phyloP scores from a whole-genome alignment of 2,329 filamentous ascomycete species.

The Arthrobotrys pseudoclavata region DNA sequence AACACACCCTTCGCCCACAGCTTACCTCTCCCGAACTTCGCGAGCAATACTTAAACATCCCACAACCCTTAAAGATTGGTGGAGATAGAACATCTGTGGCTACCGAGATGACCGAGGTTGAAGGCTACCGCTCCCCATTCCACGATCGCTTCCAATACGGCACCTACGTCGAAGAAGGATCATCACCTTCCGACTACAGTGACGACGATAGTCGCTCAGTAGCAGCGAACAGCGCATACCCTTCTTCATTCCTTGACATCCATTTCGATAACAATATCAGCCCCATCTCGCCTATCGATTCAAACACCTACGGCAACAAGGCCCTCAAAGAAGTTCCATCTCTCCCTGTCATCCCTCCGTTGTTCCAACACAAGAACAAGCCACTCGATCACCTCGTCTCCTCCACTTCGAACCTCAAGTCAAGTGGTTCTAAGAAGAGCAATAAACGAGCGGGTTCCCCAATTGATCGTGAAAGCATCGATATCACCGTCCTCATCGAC shows the following conservation, averaged over 20 bases:
- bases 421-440: constrained; percentile 14
- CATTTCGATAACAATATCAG: constrained; percentile 48
- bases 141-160: constrained; percentile 56
- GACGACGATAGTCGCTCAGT: constrained; percentile 36
- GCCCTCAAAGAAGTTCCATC: constrained; percentile 39
- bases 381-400: constrained; percentile 20
- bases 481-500: constrained; percentile 53
- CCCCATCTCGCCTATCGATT: constrained; percentile 37
- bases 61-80: constrained; percentile 7
- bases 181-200: constrained; percentile 23
- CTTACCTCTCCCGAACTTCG: constrained; percentile 43
- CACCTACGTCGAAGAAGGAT: constrained; percentile 29
- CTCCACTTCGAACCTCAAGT: constrained; percentile 23
- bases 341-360: constrained; percentile 46
- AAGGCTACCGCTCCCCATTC: constrained; percentile 56
- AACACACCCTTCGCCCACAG: constrained; percentile 26
- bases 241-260: constrained; percentile 55
- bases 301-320: constrained; percentile 24
- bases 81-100: constrained; percentile 45
- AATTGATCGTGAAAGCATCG: constrained; percentile 50
- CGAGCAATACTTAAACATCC: constrained; percentile 56
- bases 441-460: constrained; percentile 17
- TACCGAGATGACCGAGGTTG: constrained; percentile 54
- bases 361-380: constrained; percentile 56
- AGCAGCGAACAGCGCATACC: constrained; percentile 51